Percentiles rank a stretch among this genome's conserved stretches.
phyloP scores from a whole-genome alignment of 2,329 filamentous ascomycete genomes.

The Verticillium nonalfalfae region DNA sequence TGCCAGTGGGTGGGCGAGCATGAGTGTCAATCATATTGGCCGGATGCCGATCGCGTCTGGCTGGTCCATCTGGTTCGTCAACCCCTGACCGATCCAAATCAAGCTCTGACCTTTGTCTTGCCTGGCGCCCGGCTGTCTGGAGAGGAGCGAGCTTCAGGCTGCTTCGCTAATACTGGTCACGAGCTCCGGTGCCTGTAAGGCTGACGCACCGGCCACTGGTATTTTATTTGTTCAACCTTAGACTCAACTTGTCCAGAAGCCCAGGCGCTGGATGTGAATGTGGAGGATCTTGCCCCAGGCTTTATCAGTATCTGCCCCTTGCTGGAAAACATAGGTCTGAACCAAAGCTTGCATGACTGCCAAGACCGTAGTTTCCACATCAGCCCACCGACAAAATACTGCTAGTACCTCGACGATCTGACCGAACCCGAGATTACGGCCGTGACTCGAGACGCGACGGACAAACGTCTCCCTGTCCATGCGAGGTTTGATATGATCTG shows the following conservation, averaged over 20 bases:
- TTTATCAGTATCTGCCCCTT: background rate
- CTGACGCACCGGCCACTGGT: background rate
- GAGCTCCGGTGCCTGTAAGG: background rate
- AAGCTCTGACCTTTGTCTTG: background rate
- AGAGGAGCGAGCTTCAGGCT: background rate
- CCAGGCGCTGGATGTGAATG: too few relatives aligned
- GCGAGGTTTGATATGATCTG: background rate
- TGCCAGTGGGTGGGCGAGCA: background rate
- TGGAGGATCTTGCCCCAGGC: background rate
- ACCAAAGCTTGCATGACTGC: background rate
- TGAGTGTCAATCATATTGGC: background rate
- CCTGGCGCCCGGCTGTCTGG: background rate
- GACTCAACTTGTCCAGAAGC: background rate
- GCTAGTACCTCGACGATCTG: background rate
- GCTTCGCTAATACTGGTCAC: background rate
- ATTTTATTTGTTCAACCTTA: background rate
- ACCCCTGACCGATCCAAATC: background rate
- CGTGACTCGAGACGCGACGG: background rate
- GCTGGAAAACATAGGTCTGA: too few relatives aligned
- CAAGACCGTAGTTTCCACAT: background rate
- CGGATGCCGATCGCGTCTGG: background rate
- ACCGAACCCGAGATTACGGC: background rate
- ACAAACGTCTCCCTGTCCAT: background rate
- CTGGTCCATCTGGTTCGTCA: background rate
- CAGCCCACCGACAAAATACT: background rate